Evolutionary conservation across 2,329 filamentous ascomycete species (phyloP), one percentile per base, ranked within the genome.

Genomic region (Didymellaceae sp.): DNA sequence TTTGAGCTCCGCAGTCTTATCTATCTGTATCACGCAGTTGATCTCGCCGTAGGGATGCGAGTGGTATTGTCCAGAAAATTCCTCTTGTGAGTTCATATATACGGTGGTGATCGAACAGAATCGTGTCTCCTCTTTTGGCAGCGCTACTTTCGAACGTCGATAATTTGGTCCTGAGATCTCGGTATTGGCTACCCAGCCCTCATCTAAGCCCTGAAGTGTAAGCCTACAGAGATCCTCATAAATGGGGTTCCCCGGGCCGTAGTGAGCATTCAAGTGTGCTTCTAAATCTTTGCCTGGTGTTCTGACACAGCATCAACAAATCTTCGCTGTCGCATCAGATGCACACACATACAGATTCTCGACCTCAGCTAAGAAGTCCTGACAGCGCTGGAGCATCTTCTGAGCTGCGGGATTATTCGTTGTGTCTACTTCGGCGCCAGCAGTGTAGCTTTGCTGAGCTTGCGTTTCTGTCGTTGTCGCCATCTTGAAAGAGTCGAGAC

Each of bases 101-200:
- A 84, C 81, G 1, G 80, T 78, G 2, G 82, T 84, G 61, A 84
- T 82, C 58, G 77, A 80, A 63, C 83, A 80, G 65, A 74, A 83
- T 17, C 76, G 73, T 21, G 77, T 83, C 26, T 75, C 71, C 7
- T 73, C 67, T 2, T 66, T 74, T 1, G 81, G 82, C 5, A 76
- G 55, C 31, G 73, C 65, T 50, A 84, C 75, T 47, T 77, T 79
- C 7, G 71, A 72, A 9, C 72, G 67, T 16, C 72, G 59, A 34
- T 69, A 69, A 18, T 63, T 54, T 4, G 43, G 37, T 6, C 61
- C 63, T 13, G 70, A 63, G 37, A 75, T 57, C 30, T 68, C 63
- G 39, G 63, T 62, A 6, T 67, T 69, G 8, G 72, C 71, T 4
- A 69, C 62, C 71, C 71, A 75, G 28, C 71, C 72, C 61, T 75